These are phyloP conservation scores for Emericellopsis atlantica DNA, from an alignment of 2,329 filamentous ascomycete genomes.

Conservation along the genomic window DNA sequence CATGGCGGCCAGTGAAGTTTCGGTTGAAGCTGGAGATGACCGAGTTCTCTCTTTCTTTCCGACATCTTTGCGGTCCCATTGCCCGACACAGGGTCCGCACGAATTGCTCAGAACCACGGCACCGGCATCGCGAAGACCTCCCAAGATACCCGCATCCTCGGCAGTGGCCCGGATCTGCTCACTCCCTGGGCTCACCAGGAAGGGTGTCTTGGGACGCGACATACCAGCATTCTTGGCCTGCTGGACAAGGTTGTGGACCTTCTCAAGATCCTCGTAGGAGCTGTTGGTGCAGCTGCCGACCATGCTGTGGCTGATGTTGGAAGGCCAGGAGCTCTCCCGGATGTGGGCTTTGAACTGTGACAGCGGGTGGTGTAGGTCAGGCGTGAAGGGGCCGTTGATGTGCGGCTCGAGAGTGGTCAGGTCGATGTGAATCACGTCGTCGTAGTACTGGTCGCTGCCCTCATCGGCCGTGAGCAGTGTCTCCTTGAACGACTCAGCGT, in stretches of 20 bases:
- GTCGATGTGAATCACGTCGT: slow-evolving; percentile 93
- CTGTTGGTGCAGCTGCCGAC: slow-evolving; percentile 98
- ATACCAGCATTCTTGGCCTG: slow-evolving; percentile 30
- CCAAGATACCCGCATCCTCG: slow-evolving; percentile 75
- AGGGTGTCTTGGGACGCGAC: slow-evolving; percentile 83
- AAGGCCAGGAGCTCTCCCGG: slow-evolving; percentile 90
- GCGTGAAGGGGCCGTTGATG: slow-evolving; percentile 98
- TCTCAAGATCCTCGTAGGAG: slow-evolving; percentile 51
- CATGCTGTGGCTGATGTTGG: slow-evolving; percentile 90
- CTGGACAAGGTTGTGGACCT: too few relatives aligned
- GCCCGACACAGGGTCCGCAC: slow-evolving; percentile 83
- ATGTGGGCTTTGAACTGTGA: slow-evolving; percentile 94
- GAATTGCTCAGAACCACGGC: slow-evolving; percentile 92
- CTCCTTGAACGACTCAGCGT: slow-evolving; percentile 49
- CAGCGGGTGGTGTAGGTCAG: slow-evolving; percentile 93
- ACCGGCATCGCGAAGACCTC: slow-evolving; percentile 93
- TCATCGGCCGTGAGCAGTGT: slow-evolving; percentile 77
- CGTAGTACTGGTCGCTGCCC: slow-evolving; percentile 66
- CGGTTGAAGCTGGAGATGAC: slow-evolving; percentile 99
- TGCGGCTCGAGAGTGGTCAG: slow-evolving; percentile 84
- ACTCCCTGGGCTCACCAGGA: slow-evolving; percentile 91
- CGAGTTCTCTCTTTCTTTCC: slow-evolving; percentile 90
- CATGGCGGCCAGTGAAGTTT: slow-evolving; percentile 98
- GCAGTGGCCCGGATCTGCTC: slow-evolving; percentile 96
- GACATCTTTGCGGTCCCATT: slow-evolving; percentile 90